These are phyloP conservation scores for Calonectria honghensis DNA, from an alignment of 2,329 filamentous ascomycete genomes.

Conservation along the genomic window DNA sequence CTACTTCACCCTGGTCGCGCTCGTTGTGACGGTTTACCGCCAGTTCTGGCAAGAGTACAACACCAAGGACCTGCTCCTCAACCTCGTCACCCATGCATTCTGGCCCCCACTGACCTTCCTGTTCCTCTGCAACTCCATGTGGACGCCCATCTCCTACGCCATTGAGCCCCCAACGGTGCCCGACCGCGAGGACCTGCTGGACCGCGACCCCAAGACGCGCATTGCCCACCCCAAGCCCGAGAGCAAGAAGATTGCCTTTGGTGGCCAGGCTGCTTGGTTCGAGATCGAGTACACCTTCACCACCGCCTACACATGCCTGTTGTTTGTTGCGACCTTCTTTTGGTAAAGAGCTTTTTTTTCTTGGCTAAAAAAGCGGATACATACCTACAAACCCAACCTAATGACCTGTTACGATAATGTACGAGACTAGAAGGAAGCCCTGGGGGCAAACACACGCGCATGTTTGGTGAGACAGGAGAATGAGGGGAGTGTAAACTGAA, in stretches of 20 bases:
- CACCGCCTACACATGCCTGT: slow-evolving; percentile 68
- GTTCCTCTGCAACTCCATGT: slow-evolving; percentile 72
- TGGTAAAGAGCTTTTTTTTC: background rate
- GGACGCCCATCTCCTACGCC: slow-evolving; percentile 77
- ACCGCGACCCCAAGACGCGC: slow-evolving; percentile 72
- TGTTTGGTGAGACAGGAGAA: background rate
- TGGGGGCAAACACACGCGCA: background rate
- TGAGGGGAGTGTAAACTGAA: background rate
- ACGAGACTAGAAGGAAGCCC: slow-evolving; percentile 30
- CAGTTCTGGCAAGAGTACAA: slow-evolving; percentile 65
- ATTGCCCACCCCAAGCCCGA: slow-evolving; percentile 70
- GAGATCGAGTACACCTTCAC: slow-evolving; percentile 72
- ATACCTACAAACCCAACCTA: slow-evolving; percentile 37
- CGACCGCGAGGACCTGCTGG: slow-evolving; percentile 74
- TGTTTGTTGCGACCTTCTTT: slow-evolving; percentile 65
- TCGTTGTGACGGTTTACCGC: slow-evolving; percentile 70
- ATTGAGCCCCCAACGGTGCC: slow-evolving; percentile 76
- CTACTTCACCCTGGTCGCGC: slow-evolving; percentile 70
- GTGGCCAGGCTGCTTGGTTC: slow-evolving; percentile 72
- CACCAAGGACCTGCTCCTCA: slow-evolving; percentile 66
- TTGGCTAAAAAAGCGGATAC: background rate
- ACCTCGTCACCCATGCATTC: slow-evolving; percentile 75
- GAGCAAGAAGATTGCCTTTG: slow-evolving; percentile 74
- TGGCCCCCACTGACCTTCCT: slow-evolving; percentile 78
- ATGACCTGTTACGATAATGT: slow-evolving; percentile 54